These are phyloP conservation scores for Canna indica DNA, from an alignment of 176 grass and related monocot genomes.

Conservation along the genomic window DNA sequence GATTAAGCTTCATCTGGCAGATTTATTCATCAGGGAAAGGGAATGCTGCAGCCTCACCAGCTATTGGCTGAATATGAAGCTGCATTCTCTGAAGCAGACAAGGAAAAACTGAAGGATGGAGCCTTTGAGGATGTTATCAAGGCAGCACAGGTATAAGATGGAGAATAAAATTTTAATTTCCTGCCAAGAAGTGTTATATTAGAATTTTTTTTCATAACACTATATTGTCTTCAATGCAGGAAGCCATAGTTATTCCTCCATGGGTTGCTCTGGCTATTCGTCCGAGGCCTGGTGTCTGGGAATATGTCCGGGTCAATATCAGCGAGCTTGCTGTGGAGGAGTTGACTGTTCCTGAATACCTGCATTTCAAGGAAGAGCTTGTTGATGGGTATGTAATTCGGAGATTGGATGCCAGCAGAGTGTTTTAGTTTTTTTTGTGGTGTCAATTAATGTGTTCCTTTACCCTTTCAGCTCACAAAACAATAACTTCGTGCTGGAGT, in stretches of 20 bases:
- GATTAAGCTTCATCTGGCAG: slow-evolving; percentile 25
- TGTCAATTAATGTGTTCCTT: neutral
- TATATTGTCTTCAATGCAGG: slow-evolving; percentile 28
- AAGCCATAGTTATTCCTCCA: slow-evolving; percentile 75
- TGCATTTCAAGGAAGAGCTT: slow-evolving; percentile 98
- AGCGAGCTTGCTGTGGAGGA: slow-evolving; percentile 88
- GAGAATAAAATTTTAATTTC: neutral
- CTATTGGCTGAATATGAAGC: slow-evolving; percentile 72
- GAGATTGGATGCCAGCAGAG: neutral
- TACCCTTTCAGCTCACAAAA: slow-evolving; percentile 35
- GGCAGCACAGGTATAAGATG: slow-evolving; percentile 56
- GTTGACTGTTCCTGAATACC: slow-evolving; percentile 82
- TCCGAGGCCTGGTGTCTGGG: slow-evolving; percentile 93
- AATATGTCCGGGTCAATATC: slow-evolving; percentile 87
- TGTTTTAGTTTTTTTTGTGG: neutral
- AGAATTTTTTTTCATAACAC: neutral
- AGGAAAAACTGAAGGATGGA: slow-evolving; percentile 83
- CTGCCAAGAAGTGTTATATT: neutral
- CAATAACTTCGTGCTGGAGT: slow-evolving; percentile 70
- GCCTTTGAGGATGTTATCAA: slow-evolving; percentile 91
- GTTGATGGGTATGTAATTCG: slow-evolving; percentile 46
- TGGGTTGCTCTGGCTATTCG: slow-evolving; percentile 93
- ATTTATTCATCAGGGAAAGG: slow-evolving; percentile 76
- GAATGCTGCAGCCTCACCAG: slow-evolving; percentile 91
- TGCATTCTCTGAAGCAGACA: slow-evolving; percentile 68